Evolutionary conservation across 2,329 filamentous ascomycete species (phyloP).

Genomic region (Trichoderma brevicompactum): DNA sequence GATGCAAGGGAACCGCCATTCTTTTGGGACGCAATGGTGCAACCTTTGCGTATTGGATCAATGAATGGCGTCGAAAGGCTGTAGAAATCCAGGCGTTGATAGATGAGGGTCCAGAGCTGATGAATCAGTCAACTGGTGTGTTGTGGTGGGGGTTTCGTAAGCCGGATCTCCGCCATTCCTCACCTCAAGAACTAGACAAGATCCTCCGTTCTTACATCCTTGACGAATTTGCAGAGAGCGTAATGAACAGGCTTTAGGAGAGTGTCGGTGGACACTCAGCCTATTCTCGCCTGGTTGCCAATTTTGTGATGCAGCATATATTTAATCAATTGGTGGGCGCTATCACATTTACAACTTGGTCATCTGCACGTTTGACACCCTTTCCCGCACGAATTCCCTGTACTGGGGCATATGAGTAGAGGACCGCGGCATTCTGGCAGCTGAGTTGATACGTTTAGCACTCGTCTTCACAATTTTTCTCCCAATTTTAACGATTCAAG

Average conservation of each 20-base stretch:
- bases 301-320: neutral
- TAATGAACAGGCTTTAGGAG: neutral
- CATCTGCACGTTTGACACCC: slow-evolving; percentile 17
- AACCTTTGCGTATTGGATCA: neutral
- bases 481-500: too few species aligned
- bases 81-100: neutral
- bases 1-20: slow-evolving; percentile 40
- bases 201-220: neutral
- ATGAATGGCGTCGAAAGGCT: neutral
- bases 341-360: slow-evolving; percentile 7
- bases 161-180: slow-evolving; percentile 4
- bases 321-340: slow-evolving; percentile 6
- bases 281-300: neutral
- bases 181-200: neutral
- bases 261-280: neutral
- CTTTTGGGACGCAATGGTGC: neutral
- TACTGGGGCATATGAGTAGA: neutral
- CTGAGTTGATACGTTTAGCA: neutral
- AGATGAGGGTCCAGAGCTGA: neutral
- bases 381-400: neutral
- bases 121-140: neutral
- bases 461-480: too few species aligned
- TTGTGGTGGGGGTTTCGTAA: slow-evolving; percentile 3
- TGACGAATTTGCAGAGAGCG: neutral
- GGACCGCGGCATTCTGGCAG: neutral